Conservation (phyloP, 2,329 filamentous ascomycete species). For the Colletotrichum sp. region DNA sequence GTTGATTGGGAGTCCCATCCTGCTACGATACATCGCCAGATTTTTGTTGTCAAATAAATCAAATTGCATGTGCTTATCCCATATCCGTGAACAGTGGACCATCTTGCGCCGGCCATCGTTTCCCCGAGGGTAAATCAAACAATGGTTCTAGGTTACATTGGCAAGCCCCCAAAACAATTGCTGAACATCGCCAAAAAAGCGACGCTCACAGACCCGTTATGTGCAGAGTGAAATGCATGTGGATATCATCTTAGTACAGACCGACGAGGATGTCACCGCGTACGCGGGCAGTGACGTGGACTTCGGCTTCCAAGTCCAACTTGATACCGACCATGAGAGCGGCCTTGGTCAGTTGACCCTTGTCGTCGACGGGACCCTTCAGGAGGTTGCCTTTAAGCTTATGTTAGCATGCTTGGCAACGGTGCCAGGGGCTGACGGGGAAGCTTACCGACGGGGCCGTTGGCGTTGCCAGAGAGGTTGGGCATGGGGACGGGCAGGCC, state of each 20-base stretch:
- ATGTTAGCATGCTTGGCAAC: background rate
- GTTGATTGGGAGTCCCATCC: background rate
- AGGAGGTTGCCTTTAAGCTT: constrained; percentile 55
- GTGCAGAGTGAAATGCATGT: background rate
- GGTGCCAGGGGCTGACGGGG: background rate
- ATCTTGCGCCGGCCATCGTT: background rate
- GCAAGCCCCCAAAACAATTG: background rate
- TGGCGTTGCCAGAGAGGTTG: constrained; percentile 39
- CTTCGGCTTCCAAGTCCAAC: constrained; percentile 66
- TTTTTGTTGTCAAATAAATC: background rate
- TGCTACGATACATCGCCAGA: background rate
- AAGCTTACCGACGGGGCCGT: constrained; percentile 31
- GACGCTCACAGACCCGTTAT: background rate
- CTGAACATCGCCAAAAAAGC: background rate
- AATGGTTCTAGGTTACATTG: background rate
- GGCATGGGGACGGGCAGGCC: constrained; percentile 29
- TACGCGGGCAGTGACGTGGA: constrained; percentile 65
- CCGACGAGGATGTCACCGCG: constrained; percentile 66
- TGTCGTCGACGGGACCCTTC: constrained; percentile 60
- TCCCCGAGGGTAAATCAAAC: background rate
- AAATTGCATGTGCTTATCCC: background rate
- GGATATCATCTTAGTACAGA: constrained; percentile 47
- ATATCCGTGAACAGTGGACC: background rate
- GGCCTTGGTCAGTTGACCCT: constrained; percentile 62
- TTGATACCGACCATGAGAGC: constrained; percentile 67